phyloP scores from a whole-genome alignment of 2,329 filamentous ascomycete genomes.

The Calonectria honghensis region DNA sequence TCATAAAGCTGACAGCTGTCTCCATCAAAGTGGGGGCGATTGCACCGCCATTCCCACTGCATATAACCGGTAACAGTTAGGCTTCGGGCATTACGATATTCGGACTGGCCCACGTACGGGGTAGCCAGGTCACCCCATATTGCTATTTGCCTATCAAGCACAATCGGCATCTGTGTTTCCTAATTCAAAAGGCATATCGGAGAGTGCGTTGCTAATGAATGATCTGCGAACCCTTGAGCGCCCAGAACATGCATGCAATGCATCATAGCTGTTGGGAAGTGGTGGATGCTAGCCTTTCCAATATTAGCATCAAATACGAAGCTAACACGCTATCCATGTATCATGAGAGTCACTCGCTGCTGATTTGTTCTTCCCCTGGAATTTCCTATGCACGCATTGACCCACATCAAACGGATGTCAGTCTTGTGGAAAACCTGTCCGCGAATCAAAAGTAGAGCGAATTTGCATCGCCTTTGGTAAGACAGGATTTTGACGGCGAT shows the following conservation, averaged over 20 bases:
- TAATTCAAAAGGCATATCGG: background rate
- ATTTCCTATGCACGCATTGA: background rate
- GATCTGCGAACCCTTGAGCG: background rate
- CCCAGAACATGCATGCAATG: background rate
- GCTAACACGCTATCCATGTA: background rate
- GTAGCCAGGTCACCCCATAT: background rate
- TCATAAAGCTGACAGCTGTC: background rate
- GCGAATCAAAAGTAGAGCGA: background rate
- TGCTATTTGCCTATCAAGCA: background rate
- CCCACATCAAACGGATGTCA: background rate
- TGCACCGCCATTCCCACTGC: background rate
- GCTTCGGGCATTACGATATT: background rate
- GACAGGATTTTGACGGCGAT: background rate
- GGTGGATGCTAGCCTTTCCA: background rate
- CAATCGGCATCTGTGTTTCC: background rate
- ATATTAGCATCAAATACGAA: background rate
- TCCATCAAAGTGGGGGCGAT: background rate
- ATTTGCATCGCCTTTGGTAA: background rate
- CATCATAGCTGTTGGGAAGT: background rate
- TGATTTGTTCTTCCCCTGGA: background rate
- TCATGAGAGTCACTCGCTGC: background rate
- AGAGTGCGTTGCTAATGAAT: background rate
- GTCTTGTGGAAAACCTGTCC: background rate
- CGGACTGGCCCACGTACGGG: background rate
- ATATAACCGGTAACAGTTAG: background rate